Evolutionary conservation across 2,329 filamentous ascomycete species (phyloP).

Genomic region (Cordyceps militaris): DNA sequence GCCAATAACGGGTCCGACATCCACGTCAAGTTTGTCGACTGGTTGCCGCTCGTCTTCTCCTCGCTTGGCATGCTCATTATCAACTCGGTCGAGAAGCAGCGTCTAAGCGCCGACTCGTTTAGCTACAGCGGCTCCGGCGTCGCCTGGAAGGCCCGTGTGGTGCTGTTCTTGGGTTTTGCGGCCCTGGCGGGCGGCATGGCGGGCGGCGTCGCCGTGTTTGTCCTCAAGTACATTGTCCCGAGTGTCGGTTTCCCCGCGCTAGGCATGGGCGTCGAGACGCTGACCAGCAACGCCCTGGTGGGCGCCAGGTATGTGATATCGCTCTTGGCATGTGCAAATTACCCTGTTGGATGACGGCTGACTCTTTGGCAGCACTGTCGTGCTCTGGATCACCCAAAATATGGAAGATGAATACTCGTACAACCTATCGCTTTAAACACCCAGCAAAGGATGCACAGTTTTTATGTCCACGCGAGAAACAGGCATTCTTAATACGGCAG

Average conservation of each 20-base stretch:
- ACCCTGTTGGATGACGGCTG: background rate
- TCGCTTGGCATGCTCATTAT: slow-evolving; percentile 64
- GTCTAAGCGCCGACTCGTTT: slow-evolving; percentile 56
- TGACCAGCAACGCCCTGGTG: slow-evolving; percentile 58
- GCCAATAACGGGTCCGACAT: slow-evolving; percentile 49
- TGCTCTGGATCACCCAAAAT: slow-evolving; percentile 64
- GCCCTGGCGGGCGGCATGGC: slow-evolving; percentile 61
- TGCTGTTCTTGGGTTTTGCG: slow-evolving; percentile 61
- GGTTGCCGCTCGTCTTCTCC: slow-evolving; percentile 62
- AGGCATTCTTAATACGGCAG: background rate
- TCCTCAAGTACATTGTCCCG: slow-evolving; percentile 56
- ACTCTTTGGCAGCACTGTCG: slow-evolving; percentile 42
- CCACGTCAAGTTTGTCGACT: slow-evolving; percentile 62
- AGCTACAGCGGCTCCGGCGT: slow-evolving; percentile 56
- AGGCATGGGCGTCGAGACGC: slow-evolving; percentile 58
- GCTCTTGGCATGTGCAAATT: background rate
- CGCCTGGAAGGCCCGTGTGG: slow-evolving; percentile 62
- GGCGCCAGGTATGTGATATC: slow-evolving; percentile 45
- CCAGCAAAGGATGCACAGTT: background rate
- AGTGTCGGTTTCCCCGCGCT: slow-evolving; percentile 52
- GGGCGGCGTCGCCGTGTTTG: slow-evolving; percentile 60
- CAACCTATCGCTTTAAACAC: slow-evolving; percentile 51
- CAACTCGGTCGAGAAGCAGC: slow-evolving; percentile 62
- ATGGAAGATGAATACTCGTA: slow-evolving; percentile 68
- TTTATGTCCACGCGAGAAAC: background rate